Base-by-base conservation (phyloP, 257 asterid genomes). In the Ocimum tenuiflorum region DNA sequence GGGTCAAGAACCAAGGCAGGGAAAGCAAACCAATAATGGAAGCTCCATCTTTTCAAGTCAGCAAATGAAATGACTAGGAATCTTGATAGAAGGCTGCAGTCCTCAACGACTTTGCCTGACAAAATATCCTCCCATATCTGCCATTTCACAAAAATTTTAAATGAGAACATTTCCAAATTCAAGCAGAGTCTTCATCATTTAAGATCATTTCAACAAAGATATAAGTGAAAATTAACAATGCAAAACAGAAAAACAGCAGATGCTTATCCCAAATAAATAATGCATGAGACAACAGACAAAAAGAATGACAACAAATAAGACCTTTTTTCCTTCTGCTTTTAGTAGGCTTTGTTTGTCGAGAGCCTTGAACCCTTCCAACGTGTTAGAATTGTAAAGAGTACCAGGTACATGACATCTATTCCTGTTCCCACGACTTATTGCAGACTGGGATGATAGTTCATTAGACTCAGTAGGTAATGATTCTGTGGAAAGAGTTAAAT, bases 1-100 rank as follows among this genome's bases (percentile, higher is more conserved):
- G 95, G 97, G 73, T 92, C 90, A 79, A 92, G 84, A 71, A 77
- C 73, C 78, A 92, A 72, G 19, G 91, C 92, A 49, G 97, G 99
- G 81, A 89, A 92, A 64, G 97, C 99, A 87, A 89, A 88, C 97
- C 96, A 92, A 74, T 89, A 92, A 74, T 78, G 81, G 47, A 92
- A 92, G 75, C 83, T 82, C 97, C 97, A 89, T 24, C 86, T 89
- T 77, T 92, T 92, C 82, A 92, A 83, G 87, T 92, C 99, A 1
- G 96, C 99, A 86, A 86, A 92, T 65, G 99, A 87, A 73, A 92
- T 73, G 71, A 92, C 82, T 55, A 92, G 81, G 80, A 92, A 92
- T 68, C 99, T 86, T 71, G 85, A 75, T 70, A 92, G 91, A 72
- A 86, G 70, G 36, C 90, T 74, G 80, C 85, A 65, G 69, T 86